Evolutionary conservation across 176 grass and related monocot genomes (phyloP).

Genomic region (Areca catechu): DNA sequence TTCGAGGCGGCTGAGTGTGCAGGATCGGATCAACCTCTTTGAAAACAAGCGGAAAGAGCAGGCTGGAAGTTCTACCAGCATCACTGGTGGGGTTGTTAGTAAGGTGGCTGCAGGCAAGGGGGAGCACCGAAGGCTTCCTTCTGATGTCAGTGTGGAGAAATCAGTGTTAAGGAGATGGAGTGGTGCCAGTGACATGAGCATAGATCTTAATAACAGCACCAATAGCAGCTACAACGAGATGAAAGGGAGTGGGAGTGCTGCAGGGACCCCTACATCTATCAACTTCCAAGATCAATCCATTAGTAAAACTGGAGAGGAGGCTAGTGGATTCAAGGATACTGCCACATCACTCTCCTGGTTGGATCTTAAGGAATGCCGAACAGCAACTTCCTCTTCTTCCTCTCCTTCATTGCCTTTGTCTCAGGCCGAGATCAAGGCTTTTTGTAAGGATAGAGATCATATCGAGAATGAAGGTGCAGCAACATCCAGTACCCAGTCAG

Average conservation of each 20-base stretch:
- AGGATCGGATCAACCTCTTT: constrained; percentile 96
- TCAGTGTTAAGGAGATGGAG: constrained; percentile 84
- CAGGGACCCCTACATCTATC: constrained; percentile 52
- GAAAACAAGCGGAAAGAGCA: constrained; percentile 80
- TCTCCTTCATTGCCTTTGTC: constrained; percentile 9
- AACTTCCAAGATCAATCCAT: constrained; percentile 36
- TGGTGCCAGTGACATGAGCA: constrained; percentile 92
- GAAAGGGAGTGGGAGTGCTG: constrained; percentile 50
- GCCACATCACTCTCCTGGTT: constrained; percentile 28
- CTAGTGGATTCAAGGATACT: constrained; percentile 30
- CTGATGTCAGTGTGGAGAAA: constrained; percentile 77
- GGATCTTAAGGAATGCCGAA: constrained; percentile 32
- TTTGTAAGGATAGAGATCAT: constrained; percentile 17
- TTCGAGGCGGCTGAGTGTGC: constrained; percentile 76
- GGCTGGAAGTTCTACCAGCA: constrained; percentile 60
- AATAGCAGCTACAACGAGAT: constrained; percentile 43
- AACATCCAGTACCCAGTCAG: constrained; percentile 25
- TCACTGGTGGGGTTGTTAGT: constrained; percentile 29
- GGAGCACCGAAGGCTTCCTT: constrained; percentile 75
- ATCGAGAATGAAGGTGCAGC: constrained; percentile 32
- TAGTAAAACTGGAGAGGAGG: constrained; percentile 33
- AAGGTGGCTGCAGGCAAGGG: constrained; percentile 56
- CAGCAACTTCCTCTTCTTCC: constrained; percentile 13
- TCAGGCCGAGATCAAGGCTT: constrained; percentile 10
- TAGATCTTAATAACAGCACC: constrained; percentile 65